Conservation (phyloP, 73 alveolate species). For the Paramecium sonneborni region DNA sequence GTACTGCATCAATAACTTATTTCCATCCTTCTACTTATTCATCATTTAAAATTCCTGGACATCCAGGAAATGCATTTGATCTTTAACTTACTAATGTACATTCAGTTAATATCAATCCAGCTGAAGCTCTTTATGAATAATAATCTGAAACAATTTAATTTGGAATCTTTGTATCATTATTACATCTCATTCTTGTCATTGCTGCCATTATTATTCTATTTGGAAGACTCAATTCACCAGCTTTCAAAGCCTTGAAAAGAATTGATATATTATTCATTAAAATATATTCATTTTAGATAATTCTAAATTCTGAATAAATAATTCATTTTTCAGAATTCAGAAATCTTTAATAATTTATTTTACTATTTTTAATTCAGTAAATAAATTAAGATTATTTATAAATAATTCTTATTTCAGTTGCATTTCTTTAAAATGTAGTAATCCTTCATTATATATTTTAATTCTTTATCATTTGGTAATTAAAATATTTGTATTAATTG, state of each 20-base stretch:
- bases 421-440: neutral
- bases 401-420: neutral
- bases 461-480: neutral
- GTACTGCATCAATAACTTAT: constrained; percentile 64
- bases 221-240: constrained; percentile 63
- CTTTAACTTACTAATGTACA: constrained; percentile 52
- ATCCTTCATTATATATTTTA: neutral
- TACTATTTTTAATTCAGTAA: neutral
- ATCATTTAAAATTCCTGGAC: constrained; percentile 59
- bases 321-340: neutral
- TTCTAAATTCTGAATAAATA: neutral
- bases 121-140: constrained; percentile 69
- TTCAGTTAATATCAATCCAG: constrained; percentile 74
- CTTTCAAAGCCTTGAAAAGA: constrained; percentile 56
- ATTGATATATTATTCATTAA: constrained; percentile 52
- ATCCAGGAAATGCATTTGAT: constrained; percentile 73
- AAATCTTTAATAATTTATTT: neutral
- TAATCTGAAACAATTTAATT: constrained; percentile 69
- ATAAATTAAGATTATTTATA: neutral
- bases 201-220: constrained; percentile 69
- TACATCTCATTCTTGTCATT: constrained; percentile 72
- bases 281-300: neutral
- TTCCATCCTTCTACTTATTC: constrained; percentile 69
- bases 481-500: neutral
- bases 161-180: constrained; percentile 56